Base-by-base conservation (phyloP, 2,329 filamentous ascomycete genomes). In the Colletotrichum viniferum region DNA sequence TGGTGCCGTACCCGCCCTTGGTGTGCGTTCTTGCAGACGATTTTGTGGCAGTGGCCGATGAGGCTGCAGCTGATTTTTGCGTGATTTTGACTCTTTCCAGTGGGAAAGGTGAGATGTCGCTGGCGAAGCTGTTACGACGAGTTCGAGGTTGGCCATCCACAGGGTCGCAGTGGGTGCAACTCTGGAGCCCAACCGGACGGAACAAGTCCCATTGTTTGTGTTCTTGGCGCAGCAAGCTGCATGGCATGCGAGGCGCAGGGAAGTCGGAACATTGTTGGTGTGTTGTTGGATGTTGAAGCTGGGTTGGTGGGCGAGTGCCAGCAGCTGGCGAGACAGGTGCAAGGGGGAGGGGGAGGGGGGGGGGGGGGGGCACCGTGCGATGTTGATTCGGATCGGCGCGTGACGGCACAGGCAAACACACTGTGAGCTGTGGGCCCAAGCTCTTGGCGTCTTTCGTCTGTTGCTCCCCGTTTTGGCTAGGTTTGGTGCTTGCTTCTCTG, bases 141-240 rank as follows among this genome's bases (percentile, higher is more conserved):
- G 73, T 63, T 73, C 36, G 43, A 69, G 63, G 38, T 24, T 36
- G 62, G 48, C 6, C 52, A 52, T 26, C 48, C 36, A 71, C 61
- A 36, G 14, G 62, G 73, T 72, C 72, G 63, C 73, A 73, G 67
- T 48, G 62, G 21, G 26, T 68, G 62, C 28, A 43, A 75, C 69
- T 62, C 73, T 64, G 69, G n/a, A 30, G 69, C 28, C 67, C 68
- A 63, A 28, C 56, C 26, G n/a, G n/a, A 72, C 73, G 73, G 69
- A 28, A 72, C 69, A 26, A 56, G 69, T 67, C 69, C 73, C 73
- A 52, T 34, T 64, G 28, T 48, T 64, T 48, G 26, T 28, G 58
- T 30, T 38, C 21, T 63, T 58, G 48, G n/a, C 52, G 67, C 66
- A 58, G 60, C 48, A 52, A 4, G 13, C 24, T 28, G n/a, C n/a